These are phyloP conservation scores for Rhododendron simsii DNA, from an alignment of 148 eudicot species.

Conservation along the genomic window DNA sequence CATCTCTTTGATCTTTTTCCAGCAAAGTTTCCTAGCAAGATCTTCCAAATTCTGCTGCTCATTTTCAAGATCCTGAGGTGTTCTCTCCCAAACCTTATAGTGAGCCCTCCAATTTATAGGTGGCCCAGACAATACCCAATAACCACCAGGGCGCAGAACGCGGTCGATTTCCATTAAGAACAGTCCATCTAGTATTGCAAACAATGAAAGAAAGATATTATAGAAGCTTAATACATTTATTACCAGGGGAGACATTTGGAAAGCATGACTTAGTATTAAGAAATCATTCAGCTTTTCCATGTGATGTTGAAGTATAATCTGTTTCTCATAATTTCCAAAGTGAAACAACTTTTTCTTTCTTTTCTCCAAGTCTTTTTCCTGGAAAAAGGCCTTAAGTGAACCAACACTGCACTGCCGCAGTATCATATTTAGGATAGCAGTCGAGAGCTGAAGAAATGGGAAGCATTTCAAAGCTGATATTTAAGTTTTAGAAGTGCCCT, in stretches of 20 bases:
- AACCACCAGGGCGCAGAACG: constrained; percentile 73
- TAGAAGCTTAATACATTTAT: not conserved
- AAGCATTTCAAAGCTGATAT: not conserved
- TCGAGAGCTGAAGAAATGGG: not conserved
- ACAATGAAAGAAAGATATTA: not conserved
- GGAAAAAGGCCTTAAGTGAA: not conserved
- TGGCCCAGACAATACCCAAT: constrained; percentile 75
- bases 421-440: not conserved
- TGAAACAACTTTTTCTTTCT: not conserved
- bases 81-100: constrained; percentile 60
- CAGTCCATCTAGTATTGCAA: constrained; percentile 44
- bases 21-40: constrained; percentile 46
- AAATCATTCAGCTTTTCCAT: constrained; percentile 2
- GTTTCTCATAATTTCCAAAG: constrained; percentile 3
- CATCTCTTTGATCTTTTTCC: constrained; percentile 49
- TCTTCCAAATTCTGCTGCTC: constrained; percentile 58
- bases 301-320: not conserved
- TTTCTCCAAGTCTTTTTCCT: not conserved
- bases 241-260: not conserved
- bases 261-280: not conserved
- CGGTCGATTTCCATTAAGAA: constrained; percentile 67
- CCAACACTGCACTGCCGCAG: not conserved
- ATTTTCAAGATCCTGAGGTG: constrained; percentile 34
- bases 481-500: not conserved
- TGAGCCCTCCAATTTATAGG: constrained; percentile 54